Evolutionary conservation across 2,329 filamentous ascomycete species (phyloP), one percentile per base, ranked within the genome.

Genomic region (Fusarium setosum): DNA sequence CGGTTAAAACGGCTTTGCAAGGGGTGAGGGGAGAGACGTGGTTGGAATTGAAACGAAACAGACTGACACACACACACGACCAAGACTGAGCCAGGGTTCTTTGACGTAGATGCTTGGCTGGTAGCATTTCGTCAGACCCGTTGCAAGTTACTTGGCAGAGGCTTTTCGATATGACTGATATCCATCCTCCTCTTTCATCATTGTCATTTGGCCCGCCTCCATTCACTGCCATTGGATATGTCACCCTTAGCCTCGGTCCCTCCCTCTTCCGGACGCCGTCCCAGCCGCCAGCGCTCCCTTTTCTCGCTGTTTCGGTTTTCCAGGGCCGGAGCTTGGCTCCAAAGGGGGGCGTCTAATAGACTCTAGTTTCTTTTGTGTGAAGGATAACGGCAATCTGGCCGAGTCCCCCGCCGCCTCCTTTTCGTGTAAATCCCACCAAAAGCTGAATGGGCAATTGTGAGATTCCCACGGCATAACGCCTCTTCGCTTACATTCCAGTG

Each of bases 201-300:
- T 29, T 17, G 41, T 23, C 13, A 26, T 10, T 5, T 18, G 13
- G 31, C 7, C 6, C 21, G n/a, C 12, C 8, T 40, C 18, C n/a
- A 18, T 23, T 42, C 15, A 6, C 12, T 24, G 38, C 12, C 6
- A 15, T 23, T 5, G 37, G 18, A 38, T 17, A 41, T 41, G 38
- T 24, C 38, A 41, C 38, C 21, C 17, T 24, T 38, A 20, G 31
- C 49, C 38, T 63, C 62, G 58, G 52, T 12, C 4, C 49, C 38
- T 55, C 23, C n/a, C 21, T 21, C 18, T 47, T 66, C 57, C 62
- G 29, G 63, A 45, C 21, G 32, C 34, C 52, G 17, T 20, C 34
- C 7, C 61, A 66, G 63, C 63, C 63, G 56, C 62, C 58, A 32
- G 34, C 63, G 50, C 60, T 38, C 37, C 29, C 20, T 52, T 59